Evolutionary conservation across 1,284 basidiomycete genomes (phyloP).

Genomic region (Irpex sp.): DNA sequence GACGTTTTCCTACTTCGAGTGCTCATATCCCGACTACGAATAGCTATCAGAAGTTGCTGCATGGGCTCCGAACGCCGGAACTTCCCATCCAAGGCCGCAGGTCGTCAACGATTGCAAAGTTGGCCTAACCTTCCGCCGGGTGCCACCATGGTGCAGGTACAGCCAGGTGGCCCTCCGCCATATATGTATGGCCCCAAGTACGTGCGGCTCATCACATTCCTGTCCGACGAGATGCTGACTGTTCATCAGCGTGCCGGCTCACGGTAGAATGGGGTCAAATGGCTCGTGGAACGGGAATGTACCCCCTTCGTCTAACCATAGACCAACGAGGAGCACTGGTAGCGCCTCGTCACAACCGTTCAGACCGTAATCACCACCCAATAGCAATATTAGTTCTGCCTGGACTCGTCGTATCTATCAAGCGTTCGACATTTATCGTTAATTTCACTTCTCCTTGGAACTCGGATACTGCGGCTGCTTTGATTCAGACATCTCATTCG

Average conservation of each 20-base stretch:
- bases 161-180: not conserved
- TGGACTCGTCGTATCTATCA: not conserved
- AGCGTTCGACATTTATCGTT: not conserved
- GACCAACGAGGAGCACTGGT: constrained; percentile 5
- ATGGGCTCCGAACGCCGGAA: not conserved
- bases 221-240: not conserved
- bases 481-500: not conserved
- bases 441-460: not conserved
- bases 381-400: not conserved
- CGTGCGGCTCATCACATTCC: not conserved
- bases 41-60: constrained; percentile 3
- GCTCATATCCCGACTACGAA: not conserved
- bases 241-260: constrained; percentile 4
- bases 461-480: not conserved
- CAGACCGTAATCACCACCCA: not conserved
- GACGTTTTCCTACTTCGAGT: not conserved
- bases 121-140: not conserved
- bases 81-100: not conserved
- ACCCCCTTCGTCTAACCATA: not conserved
- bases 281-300: constrained; percentile 1
- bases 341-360: not conserved
- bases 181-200: constrained; percentile 10
- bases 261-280: constrained; percentile 8
- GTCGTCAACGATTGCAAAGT: constrained; percentile 6
- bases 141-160: constrained; percentile 1